Evolutionary conservation across 176 grass and related monocot genomes (phyloP).

Genomic region (Aechmea fasciata): DNA sequence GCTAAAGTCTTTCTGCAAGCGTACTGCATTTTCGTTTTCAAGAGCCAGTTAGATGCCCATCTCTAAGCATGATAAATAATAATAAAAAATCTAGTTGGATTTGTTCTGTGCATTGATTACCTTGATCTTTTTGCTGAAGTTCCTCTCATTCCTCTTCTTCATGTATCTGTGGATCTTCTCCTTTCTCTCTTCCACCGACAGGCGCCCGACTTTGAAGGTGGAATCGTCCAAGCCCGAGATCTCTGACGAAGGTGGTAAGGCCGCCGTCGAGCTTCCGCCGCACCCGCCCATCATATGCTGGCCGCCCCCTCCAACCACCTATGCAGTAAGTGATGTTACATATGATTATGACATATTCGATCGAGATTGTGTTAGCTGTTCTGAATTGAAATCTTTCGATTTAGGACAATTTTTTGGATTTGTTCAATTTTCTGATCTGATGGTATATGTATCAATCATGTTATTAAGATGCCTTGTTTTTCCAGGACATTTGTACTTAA

Average conservation of each 20-base stretch:
- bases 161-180: constrained; percentile 92
- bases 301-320: constrained; percentile 44
- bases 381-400: too few species aligned
- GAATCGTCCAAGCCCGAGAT: constrained; percentile 53
- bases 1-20: constrained; percentile 98
- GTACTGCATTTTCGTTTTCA: constrained; percentile 52
- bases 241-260: constrained; percentile 29
- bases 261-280: constrained; percentile 22
- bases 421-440: too few species aligned
- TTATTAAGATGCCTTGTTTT: not conserved
- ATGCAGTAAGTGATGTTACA: not conserved
- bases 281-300: constrained; percentile 46
- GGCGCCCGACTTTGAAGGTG: constrained; percentile 58
- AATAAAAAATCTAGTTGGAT: constrained; percentile 7
- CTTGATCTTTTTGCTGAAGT: constrained; percentile 99
- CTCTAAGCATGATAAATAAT: not conserved
- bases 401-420: too few species aligned
- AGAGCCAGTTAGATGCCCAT: constrained; percentile 13
- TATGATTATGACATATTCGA: too few species aligned
- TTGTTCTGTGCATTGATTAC: constrained; percentile 35
- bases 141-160: constrained; percentile 83
- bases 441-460: too few species aligned
- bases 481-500: not conserved
- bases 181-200: constrained; percentile 84
- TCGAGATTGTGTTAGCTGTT: too few species aligned